A percentile compares a stretch with the other conserved stretches of the same genome.
These are phyloP conservation scores for Metroxylon sagu DNA, from an alignment of 176 grass and related monocot genomes.

Conservation along the genomic window DNA sequence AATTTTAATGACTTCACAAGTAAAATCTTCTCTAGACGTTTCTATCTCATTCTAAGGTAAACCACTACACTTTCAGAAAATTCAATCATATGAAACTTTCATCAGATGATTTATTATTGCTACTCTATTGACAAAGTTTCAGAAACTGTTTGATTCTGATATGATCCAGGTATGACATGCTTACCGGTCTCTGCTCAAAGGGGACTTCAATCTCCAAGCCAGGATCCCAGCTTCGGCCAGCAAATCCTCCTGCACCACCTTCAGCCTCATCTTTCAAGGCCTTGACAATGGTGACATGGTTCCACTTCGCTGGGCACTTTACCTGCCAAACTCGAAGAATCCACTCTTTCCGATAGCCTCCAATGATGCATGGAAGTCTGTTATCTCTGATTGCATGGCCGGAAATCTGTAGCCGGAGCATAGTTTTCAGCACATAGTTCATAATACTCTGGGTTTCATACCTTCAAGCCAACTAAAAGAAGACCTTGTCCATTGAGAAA, in stretches of 20 bases:
- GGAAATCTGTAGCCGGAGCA: conserved; percentile 45
- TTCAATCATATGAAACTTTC: not conserved
- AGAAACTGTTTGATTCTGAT: no score
- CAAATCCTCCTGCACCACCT: conserved; percentile 50
- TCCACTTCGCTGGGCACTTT: conserved; percentile 14
- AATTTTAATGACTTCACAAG: no score
- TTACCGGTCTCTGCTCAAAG: conserved; percentile 89
- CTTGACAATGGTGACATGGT: conserved; percentile 25
- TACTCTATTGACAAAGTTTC: no score
- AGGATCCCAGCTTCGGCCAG: conserved; percentile 64
- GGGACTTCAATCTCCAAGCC: conserved; percentile 81
- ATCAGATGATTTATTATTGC: no score
- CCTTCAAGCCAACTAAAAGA: not conserved
- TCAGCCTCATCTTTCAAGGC: conserved; percentile 67
- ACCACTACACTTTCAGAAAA: not conserved
- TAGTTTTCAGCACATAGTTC: conserved; percentile 19
- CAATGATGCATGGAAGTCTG: not conserved
- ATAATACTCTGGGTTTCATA: not conserved
- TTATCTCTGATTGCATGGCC: conserved; percentile 27
- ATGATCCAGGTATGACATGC: not conserved
- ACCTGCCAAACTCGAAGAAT: not conserved
- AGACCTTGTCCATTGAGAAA: not conserved
- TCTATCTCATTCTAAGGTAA: no score
- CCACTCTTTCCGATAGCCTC: not conserved
- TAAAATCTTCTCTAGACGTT: no score